Evolutionary conservation across 768 basidiomycete genomes (phyloP), one percentile per base, ranked within the genome.

Genomic region (Macrolepiota dolichaula): DNA sequence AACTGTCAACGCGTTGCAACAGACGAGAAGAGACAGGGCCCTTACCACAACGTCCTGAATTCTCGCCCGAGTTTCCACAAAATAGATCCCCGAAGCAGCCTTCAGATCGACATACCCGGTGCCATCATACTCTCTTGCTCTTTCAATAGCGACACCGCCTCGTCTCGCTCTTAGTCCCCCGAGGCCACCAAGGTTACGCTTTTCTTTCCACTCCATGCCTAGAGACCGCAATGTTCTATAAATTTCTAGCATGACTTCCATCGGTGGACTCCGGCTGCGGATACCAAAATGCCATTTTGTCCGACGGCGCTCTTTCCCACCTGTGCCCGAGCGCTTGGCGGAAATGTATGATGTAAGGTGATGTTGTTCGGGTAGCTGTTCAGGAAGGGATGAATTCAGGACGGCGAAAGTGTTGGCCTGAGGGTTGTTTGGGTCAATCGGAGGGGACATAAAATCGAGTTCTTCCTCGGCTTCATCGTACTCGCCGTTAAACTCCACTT

Each of bases 231-330:
- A 76, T 46, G 96, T 97, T 63, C 92, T 80, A 75, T 99, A 98
- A 55, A 99, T 97, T 81, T 98, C 96, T 25, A 97, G 77, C 96
- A 99, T 98, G 24, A 99, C 96, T 73, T 99, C 97, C 92, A 98
- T 96, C 22, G 96, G 97, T 35, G 95, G 93, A 61, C 88, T 91
- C 62, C 96, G 82, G 66, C 92, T 95, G 35, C 97, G 84, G 42
- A 99, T 98, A 7, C 97, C 97, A 69, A 98, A 99, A 72, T 99
- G 97, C 97, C 97, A 98, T 64, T 94, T 89, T 15, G 91, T 91
- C 63, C 89, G 86, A 62, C 89, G 86, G 57, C 85, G 83, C 77
- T 87, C 85, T 69, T 86, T 86, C 58, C 73, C 62, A 36, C 68
- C 63, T 54, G 73, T 74, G 65, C 71, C 71, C 40, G 80, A 79